phyloP scores from a whole-genome alignment of 495 filamentous ascomycete genomes.

The Monascus purpureus region DNA sequence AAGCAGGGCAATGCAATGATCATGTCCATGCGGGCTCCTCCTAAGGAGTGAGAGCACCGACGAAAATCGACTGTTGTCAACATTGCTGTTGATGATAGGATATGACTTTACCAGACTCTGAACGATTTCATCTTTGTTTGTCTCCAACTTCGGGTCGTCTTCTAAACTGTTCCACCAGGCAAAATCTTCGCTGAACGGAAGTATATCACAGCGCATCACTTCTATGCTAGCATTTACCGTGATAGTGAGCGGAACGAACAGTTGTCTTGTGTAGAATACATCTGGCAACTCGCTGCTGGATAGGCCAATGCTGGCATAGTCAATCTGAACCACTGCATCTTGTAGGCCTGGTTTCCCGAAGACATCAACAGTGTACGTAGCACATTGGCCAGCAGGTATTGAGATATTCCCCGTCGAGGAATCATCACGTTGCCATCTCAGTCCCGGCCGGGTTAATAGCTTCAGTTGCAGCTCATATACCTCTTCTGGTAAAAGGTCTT shows the following conservation, averaged over 20 bases:
- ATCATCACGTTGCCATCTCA: slow-evolving; percentile 45
- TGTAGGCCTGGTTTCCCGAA: slow-evolving; percentile 75
- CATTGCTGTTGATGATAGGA: slow-evolving; percentile 7
- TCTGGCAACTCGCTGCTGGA: slow-evolving; percentile 48
- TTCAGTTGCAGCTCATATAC: slow-evolving; percentile 76
- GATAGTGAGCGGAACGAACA: slow-evolving; percentile 68
- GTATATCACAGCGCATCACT: slow-evolving; percentile 59
- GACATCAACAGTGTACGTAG: slow-evolving; percentile 70
- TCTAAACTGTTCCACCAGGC: slow-evolving; percentile 34
- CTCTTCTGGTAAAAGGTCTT: slow-evolving; percentile 61
- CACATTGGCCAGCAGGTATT: slow-evolving; percentile 54
- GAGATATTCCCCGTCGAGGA: slow-evolving; percentile 30
- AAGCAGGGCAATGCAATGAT: slow-evolving; percentile 67
- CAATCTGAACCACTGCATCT: slow-evolving; percentile 66
- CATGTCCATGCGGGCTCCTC: slow-evolving; percentile 29
- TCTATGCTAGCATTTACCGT: slow-evolving; percentile 88
- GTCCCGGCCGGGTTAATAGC: slow-evolving; percentile 56
- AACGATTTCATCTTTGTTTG: background rate
- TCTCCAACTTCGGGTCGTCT: slow-evolving; percentile 2
- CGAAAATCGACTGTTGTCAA: slow-evolving; percentile 21
- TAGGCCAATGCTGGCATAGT: slow-evolving; percentile 61
- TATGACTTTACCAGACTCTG: slow-evolving; percentile 1
- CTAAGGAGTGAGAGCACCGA: slow-evolving; percentile 27
- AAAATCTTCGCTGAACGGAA: slow-evolving; percentile 51
- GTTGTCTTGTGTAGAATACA: slow-evolving; percentile 70